A percentile compares a stretch with the other conserved stretches of the same genome.
Evolutionary conservation across 169 alveolate species (phyloP).

Genomic region (Plasmodium sp.): DNA sequence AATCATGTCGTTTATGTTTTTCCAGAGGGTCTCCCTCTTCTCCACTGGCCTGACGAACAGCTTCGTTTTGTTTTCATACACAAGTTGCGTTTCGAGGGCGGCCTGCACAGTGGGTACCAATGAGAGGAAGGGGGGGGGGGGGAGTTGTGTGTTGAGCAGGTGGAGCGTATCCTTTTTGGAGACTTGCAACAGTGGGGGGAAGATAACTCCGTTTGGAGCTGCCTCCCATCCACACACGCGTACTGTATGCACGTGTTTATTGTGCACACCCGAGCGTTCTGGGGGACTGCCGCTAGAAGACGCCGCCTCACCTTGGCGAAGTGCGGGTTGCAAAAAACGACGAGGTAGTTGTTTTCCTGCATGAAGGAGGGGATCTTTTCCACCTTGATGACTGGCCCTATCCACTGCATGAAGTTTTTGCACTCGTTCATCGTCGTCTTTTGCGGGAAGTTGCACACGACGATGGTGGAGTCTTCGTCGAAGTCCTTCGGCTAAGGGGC

Average conservation of each 20-base stretch:
- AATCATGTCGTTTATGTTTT: conserved; percentile 57
- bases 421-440: conserved; percentile 77
- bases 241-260: no score
- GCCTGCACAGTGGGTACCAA: not conserved
- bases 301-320: conserved; percentile 77
- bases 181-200: not conserved
- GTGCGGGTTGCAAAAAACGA: conserved; percentile 79
- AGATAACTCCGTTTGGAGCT: not conserved
- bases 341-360: conserved; percentile 74
- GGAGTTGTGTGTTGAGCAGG: not conserved
- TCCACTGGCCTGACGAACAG: conserved; percentile 49
- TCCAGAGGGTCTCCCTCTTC: conserved; percentile 59
- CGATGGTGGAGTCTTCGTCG: conserved; percentile 83
- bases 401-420: conserved; percentile 82
- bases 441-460: conserved; percentile 79
- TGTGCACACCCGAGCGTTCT: not conserved
- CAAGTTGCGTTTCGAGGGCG: conserved; percentile 49
- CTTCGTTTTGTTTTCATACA: conserved; percentile 60
- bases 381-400: conserved; percentile 83
- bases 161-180: not conserved
- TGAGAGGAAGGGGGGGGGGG: not conserved
- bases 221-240: not conserved
- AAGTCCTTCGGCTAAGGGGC: conserved; percentile 82
- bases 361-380: conserved; percentile 73
- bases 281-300: not conserved